Conservation (phyloP, 192 early-diverging fungal genomes). For the Backusella liffmaniae region DNA sequence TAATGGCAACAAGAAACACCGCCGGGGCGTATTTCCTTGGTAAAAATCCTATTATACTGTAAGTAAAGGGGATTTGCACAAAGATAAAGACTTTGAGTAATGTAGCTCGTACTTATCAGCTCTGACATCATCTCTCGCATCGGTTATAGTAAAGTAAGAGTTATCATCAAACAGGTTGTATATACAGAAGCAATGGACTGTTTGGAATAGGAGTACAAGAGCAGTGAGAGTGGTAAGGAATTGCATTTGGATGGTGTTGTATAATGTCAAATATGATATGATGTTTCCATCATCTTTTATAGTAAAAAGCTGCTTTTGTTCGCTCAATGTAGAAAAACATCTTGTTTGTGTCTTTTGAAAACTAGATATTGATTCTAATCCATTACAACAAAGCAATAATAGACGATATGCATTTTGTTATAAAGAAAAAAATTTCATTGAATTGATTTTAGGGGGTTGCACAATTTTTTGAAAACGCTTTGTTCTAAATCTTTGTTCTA, state of each 20-base stretch:
- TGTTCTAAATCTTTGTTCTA: too few species aligned
- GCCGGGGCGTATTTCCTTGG: not conserved
- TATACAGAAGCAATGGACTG: not conserved
- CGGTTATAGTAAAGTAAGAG: not conserved
- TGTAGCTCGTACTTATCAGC: not conserved
- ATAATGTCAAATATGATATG: not conserved
- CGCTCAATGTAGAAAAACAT: not conserved
- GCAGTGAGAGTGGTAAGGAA: not conserved
- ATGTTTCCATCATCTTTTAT: not conserved
- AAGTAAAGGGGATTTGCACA: not conserved
- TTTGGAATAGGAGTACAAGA: not conserved
- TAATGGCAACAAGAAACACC: not conserved
- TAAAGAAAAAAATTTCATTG: too few species aligned
- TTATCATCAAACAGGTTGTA: not conserved
- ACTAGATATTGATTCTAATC: not conserved
- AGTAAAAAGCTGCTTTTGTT: not conserved
- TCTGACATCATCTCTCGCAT: not conserved
- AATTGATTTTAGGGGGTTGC: too few species aligned
- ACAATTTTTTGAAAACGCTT: too few species aligned
- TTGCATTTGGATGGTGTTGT: not conserved
- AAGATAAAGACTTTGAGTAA: not conserved
- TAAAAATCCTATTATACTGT: not conserved
- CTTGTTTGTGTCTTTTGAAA: not conserved
- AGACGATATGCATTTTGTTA: too few species aligned
- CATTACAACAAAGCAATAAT: too few species aligned